Evolutionary conservation across 805 yeast species (phyloP).

Genomic region (Starmerella sp.): DNA sequence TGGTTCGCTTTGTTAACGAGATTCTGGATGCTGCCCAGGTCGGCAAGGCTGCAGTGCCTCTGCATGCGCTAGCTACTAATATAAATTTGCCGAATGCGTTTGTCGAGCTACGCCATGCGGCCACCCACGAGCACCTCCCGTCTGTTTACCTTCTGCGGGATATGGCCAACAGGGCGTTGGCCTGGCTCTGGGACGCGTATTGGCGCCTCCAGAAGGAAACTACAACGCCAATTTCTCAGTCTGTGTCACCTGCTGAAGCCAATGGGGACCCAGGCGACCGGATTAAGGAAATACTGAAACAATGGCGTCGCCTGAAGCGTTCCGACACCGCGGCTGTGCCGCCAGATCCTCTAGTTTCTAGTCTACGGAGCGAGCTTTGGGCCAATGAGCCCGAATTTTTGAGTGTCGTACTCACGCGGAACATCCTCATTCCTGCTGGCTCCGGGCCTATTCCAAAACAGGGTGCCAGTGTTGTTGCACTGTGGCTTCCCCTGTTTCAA

Average conservation of each 20-base stretch:
- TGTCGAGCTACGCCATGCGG: constrained; percentile 81
- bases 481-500: constrained; percentile 22
- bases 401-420: constrained; percentile 18
- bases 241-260: neutral
- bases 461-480: constrained; percentile 7
- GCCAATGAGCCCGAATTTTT: constrained; percentile 6
- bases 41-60: constrained; percentile 63
- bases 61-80: constrained; percentile 59
- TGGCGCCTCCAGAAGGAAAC: constrained; percentile 38
- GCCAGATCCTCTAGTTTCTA: constrained; percentile 1
- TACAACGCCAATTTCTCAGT: neutral
- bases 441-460: constrained; percentile 3
- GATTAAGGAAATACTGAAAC: constrained; percentile 34
- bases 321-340: constrained; percentile 33
- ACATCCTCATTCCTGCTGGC: constrained; percentile 18
- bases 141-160: constrained; percentile 53
- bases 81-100: constrained; percentile 64
- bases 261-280: constrained; percentile 6
- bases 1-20: constrained; percentile 85
- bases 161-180: constrained; percentile 49
- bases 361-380: constrained; percentile 5
- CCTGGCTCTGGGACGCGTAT: constrained; percentile 63
- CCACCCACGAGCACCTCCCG: constrained; percentile 83
- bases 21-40: constrained; percentile 77
- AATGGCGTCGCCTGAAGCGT: constrained; percentile 39